These are phyloP conservation scores for Clavispora fructus DNA, from an alignment of 805 yeast genomes.

Conservation along the genomic window DNA sequence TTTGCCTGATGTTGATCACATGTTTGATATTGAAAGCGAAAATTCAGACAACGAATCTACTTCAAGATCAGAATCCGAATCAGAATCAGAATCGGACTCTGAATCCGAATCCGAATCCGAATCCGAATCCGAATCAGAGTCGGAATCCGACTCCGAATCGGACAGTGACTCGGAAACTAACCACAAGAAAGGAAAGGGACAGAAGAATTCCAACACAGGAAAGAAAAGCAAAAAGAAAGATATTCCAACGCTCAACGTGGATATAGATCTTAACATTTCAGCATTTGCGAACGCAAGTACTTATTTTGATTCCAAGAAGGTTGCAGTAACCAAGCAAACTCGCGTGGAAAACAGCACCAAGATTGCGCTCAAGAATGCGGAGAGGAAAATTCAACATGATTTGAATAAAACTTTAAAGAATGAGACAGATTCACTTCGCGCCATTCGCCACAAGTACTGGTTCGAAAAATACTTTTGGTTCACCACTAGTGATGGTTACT, in stretches of 20 bases:
- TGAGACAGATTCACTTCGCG: constrained; percentile 47
- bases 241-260: constrained; percentile 39
- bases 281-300: constrained; percentile 86
- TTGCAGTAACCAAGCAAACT: constrained; percentile 70
- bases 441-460: constrained; percentile 72
- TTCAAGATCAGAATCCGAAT: constrained; percentile 27
- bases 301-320: constrained; percentile 72
- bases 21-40: constrained; percentile 14
- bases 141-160: constrained; percentile 24
- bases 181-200: constrained; percentile 3
- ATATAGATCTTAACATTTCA: constrained; percentile 63
- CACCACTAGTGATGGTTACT: constrained; percentile 80
- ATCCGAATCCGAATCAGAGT: constrained; percentile 21
- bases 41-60: constrained; percentile 26
- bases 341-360: constrained; percentile 75
- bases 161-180: constrained; percentile 6
- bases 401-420: constrained; percentile 56
- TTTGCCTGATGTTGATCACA: constrained; percentile 46
- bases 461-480: constrained; percentile 96
- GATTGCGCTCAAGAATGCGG: constrained; percentile 78
- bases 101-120: constrained; percentile 19
- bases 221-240: constrained; percentile 9
- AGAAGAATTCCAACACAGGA: constrained; percentile 3
- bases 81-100: constrained; percentile 7
- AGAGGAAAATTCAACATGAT: constrained; percentile 68